Base-by-base conservation (phyloP, 352 stramenopile genomes). In the Salisapilia sapeloensis region DNA sequence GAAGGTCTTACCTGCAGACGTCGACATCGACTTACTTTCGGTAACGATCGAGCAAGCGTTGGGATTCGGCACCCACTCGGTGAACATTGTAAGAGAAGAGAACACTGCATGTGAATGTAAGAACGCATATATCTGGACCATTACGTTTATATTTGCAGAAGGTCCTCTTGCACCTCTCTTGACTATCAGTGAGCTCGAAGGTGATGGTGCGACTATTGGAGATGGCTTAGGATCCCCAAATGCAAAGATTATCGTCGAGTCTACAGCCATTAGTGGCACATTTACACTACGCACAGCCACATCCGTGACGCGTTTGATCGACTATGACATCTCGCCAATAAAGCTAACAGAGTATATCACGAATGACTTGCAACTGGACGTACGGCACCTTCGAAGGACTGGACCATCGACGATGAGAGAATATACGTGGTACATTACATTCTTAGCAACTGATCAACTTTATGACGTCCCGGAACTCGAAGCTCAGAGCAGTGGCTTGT, bases 361-460 rank as follows among this genome's bases (percentile, higher is more conserved):
- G 0, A 60, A 78, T 23, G 65, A 90, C 24, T 46, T 90, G 5
- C 48, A 55, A 0, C 33, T 86, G 14, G 38, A 50, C 8, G 48
- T 91, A 4, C 56, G 61, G 11, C 59, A 67, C 13, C 31, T 91
- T 16, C 67, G 48, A 2, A 54, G 71, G 2, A 63, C 52, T 1
- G 17, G 39, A 6, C 45, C 58, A 10, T 69, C 22, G 1, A 14
- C 34, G 2, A 63, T 85, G 48, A 37, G 43, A 4, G 60, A 51
- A 0, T 84, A 77, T 31, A 63, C 60, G 7, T 90, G 75, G 75
- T 77, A 48, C 29, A 58, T 90, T 26, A 90, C 75, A 6, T 90
- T 84, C 28, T 49, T 46, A 3, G 67, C 66, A 8, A 82, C 60
- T 25, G 57, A 79, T 15, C 45, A 39, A 22, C 22, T 82, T 0